Percentiles rank a stretch among this genome's conserved stretches.
phyloP scores from a whole-genome alignment of 768 basidiomycete genomes.

The Russula olivacea region DNA sequence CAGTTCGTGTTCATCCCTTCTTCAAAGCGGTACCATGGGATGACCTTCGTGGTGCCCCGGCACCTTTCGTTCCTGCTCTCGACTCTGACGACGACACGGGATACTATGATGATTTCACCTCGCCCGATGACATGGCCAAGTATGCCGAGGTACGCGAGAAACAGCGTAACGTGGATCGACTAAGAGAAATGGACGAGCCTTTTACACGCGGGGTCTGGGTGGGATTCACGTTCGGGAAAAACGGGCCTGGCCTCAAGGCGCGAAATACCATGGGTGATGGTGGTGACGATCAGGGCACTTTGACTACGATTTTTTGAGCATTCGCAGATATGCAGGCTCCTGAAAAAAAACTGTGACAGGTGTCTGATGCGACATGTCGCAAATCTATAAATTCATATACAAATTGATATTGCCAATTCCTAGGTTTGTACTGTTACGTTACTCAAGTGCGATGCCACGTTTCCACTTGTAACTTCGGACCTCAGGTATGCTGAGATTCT shows the following conservation, averaged over 20 bases:
- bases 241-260: conserved; percentile 57
- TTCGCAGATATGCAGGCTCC: not conserved
- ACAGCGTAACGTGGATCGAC: conserved; percentile 86
- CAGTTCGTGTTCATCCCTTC: conserved; percentile 77
- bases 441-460: not conserved
- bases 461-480: not conserved
- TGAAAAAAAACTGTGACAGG: not conserved
- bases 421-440: not conserved
- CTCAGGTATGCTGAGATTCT: not conserved
- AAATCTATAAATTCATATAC: no score
- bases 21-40: conserved; percentile 75
- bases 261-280: conserved; percentile 27
- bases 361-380: conserved; percentile 5
- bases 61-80: conserved; percentile 92
- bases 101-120: conserved; percentile 90
- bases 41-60: conserved; percentile 62
- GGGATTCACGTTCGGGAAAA: conserved; percentile 88
- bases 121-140: conserved; percentile 92
- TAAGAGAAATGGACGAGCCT: conserved; percentile 81
- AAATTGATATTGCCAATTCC: no score
- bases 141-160: conserved; percentile 98
- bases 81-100: conserved; percentile 94
- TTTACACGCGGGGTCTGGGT: conserved; percentile 78
- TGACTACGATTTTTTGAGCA: conserved; percentile 35
- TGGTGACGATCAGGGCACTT: conserved; percentile 30